Evolutionary conservation across 768 basidiomycete species (phyloP).

Genomic region (Calocybe cyanea): DNA sequence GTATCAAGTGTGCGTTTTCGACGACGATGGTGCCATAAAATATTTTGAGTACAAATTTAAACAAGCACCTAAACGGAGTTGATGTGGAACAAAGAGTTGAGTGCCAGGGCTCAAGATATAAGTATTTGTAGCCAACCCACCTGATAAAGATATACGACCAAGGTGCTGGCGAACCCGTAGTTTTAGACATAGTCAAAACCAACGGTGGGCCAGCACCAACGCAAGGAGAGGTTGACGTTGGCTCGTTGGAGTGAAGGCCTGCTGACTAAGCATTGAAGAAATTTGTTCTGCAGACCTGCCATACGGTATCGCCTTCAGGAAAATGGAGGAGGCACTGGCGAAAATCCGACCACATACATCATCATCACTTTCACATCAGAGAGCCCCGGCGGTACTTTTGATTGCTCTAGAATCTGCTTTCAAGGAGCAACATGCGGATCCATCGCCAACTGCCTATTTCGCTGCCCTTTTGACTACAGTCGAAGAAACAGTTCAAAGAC

Average conservation of each 20-base stretch:
- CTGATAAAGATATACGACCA: conserved; percentile 71
- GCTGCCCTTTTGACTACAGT: conserved; percentile 86
- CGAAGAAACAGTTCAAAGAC: conserved; percentile 69
- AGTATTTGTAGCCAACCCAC: conserved; percentile 37
- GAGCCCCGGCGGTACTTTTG: conserved; percentile 82
- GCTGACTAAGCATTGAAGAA: conserved; percentile 27
- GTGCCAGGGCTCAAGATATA: no score
- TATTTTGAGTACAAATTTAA: conserved; percentile 82
- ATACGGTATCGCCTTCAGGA: background rate
- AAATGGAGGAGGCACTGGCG: conserved; percentile 64
- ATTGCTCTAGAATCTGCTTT: conserved; percentile 81
- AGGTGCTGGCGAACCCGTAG: conserved; percentile 32
- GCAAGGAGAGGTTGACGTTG: no score
- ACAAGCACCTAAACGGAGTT: conserved; percentile 47
- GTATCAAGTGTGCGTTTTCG: conserved; percentile 71
- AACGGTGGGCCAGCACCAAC: no score
- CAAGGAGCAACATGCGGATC: conserved; percentile 62
- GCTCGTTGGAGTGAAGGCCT: background rate
- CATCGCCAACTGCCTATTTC: conserved; percentile 88
- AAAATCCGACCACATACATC: conserved; percentile 87
- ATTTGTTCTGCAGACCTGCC: conserved; percentile 10
- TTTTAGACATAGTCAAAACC: conserved; percentile 16
- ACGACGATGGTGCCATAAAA: conserved; percentile 90
- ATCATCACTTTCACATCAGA: conserved; percentile 83
- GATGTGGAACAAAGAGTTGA: background rate